Percentiles rank a stretch among this genome's conserved stretches.
These are phyloP conservation scores for Acanthamoeba divionensis DNA, from an alignment of 208 protist species.

Conservation along the genomic window DNA sequence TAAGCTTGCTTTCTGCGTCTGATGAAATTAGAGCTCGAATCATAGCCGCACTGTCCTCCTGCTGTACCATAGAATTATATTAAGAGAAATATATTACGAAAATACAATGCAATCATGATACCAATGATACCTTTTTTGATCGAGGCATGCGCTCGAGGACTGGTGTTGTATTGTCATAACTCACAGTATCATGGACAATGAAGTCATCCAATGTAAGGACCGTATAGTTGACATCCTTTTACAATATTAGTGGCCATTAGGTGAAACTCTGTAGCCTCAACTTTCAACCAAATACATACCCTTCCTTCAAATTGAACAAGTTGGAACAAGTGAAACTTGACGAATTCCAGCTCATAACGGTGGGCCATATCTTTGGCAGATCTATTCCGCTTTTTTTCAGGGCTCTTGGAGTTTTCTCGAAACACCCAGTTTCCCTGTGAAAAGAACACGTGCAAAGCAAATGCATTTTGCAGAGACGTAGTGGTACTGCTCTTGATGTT, in stretches of 20 bases:
- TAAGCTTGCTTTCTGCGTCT: background rate
- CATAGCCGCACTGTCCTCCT: background rate
- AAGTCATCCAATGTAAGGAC: conserved; percentile 42
- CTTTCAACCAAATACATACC: background rate
- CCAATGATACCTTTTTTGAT: background rate
- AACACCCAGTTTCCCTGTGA: conserved; percentile 55
- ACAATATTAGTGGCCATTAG: too few relatives aligned
- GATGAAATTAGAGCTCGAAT: background rate
- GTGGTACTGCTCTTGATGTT: too few relatives aligned
- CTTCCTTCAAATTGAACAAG: background rate
- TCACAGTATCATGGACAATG: conserved; percentile 35
- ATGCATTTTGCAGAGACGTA: conserved; percentile 20
- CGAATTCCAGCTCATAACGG: conserved; percentile 44
- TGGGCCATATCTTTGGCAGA: background rate
- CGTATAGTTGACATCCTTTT: conserved; percentile 32
- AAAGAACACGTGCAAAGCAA: conserved; percentile 48
- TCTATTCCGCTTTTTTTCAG: background rate
- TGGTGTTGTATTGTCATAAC: conserved; percentile 35
- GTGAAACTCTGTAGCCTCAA: background rate
- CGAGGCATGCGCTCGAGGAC: conserved; percentile 13
- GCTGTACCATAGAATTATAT: background rate
- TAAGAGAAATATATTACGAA: background rate
- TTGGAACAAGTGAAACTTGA: conserved; percentile 44
- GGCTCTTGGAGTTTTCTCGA: background rate
- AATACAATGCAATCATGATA: background rate